phyloP scores from a whole-genome alignment of 1,284 basidiomycete genomes.

The Pseudozyma thailandica region DNA sequence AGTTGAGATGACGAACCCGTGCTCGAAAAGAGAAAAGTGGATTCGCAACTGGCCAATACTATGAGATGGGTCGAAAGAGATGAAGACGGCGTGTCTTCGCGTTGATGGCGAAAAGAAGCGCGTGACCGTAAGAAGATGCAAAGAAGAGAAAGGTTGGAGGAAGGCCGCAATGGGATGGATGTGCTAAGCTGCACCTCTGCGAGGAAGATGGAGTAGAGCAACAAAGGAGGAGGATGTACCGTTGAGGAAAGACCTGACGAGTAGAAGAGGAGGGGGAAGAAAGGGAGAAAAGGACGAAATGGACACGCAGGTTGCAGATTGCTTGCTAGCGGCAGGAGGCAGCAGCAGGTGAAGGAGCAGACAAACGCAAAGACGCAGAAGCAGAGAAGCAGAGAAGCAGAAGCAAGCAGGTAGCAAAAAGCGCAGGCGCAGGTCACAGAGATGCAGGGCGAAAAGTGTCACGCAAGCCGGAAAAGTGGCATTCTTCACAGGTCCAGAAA shows the following conservation, averaged over 20 bases:
- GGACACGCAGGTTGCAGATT: slow-evolving; percentile 48
- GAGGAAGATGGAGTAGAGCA: slow-evolving; percentile 6
- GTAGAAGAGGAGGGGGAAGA: background rate
- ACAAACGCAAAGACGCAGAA: background rate
- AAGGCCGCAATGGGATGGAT: slow-evolving; percentile 9
- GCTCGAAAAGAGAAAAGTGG: background rate
- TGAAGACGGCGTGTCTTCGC: slow-evolving; percentile 16
- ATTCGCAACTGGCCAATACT: background rate
- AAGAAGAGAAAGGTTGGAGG: slow-evolving; percentile 1
- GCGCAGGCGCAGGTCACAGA: slow-evolving; percentile 20
- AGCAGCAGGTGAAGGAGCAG: slow-evolving; percentile 8
- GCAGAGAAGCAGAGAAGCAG: slow-evolving; percentile 11
- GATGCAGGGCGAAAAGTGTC: slow-evolving; percentile 28
- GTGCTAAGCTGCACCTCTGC: slow-evolving; percentile 20
- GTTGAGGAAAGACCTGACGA: slow-evolving; percentile 9
- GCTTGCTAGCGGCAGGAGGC: slow-evolving; percentile 22
- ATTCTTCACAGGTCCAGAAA: too few relatives aligned
- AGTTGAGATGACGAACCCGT: background rate
- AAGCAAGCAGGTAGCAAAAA: slow-evolving; percentile 3
- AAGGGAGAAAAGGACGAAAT: slow-evolving; percentile 13
- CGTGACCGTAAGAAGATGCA: background rate
- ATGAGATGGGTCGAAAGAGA: background rate
- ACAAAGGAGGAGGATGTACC: slow-evolving; percentile 5
- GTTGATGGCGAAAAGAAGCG: slow-evolving; percentile 9
- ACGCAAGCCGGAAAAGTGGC: background rate